These are phyloP conservation scores for Dactylellina sp. DNA, from an alignment of 2,329 filamentous ascomycete genomes.

Conservation along the genomic window DNA sequence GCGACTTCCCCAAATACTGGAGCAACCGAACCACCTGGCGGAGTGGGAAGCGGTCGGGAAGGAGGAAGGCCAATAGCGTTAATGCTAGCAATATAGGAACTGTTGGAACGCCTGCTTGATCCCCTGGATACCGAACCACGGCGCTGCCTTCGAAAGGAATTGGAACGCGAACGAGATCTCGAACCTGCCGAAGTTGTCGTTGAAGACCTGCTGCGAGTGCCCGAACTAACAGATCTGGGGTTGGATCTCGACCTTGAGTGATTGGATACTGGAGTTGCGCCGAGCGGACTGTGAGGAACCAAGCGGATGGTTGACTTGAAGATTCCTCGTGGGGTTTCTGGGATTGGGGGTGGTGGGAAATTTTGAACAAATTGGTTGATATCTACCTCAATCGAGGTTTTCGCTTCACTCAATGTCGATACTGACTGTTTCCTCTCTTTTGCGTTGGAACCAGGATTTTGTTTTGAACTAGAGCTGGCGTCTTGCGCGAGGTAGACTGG, in stretches of 20 bases:
- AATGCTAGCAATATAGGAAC: conserved; percentile 50
- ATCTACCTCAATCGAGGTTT: conserved; percentile 44
- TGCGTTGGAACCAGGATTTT: conserved; percentile 22
- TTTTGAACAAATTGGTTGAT: conserved; percentile 51
- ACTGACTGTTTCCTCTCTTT: conserved; percentile 27
- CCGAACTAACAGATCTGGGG: conserved; percentile 44
- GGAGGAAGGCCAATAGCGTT: conserved; percentile 53
- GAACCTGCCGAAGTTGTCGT: conserved; percentile 52
- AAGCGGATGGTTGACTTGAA: conserved; percentile 53
- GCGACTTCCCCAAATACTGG: conserved; percentile 32
- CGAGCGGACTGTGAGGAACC: conserved; percentile 53
- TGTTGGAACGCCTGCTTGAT: conserved; percentile 48
- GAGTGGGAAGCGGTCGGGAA: conserved; percentile 52
- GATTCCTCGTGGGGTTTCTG: conserved; percentile 35
- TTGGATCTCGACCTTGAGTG: conserved; percentile 51
- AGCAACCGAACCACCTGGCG: conserved; percentile 42
- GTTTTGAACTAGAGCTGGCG: conserved; percentile 41
- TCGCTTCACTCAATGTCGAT: conserved; percentile 48
- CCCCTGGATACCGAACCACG: conserved; percentile 54
- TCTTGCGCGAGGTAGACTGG: conserved; percentile 43
- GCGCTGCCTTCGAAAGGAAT: conserved; percentile 36
- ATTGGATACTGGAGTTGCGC: conserved; percentile 49
- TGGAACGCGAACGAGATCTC: conserved; percentile 50
- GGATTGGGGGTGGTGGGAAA: conserved; percentile 55
- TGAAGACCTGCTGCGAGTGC: conserved; percentile 52